phyloP scores from a whole-genome alignment of 1,139 yeast species.

The Nakaseomyces nivariensis region DNA sequence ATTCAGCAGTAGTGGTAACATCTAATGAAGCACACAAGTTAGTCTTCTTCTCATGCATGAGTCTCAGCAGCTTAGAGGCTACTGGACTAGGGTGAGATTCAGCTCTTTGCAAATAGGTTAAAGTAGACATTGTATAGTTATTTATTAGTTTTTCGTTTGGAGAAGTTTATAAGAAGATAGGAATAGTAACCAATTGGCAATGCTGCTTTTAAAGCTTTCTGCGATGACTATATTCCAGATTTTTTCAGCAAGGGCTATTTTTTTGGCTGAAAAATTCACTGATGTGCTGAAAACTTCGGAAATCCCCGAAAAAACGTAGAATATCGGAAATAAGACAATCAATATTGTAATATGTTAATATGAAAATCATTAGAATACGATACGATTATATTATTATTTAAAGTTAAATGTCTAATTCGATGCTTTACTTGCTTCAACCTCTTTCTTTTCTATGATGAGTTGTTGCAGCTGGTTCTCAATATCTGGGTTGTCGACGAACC shows the following conservation, averaged over 20 bases:
- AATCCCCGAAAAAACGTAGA: neutral
- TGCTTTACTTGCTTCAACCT: constrained; percentile 15
- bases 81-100: constrained; percentile 62
- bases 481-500: constrained; percentile 36
- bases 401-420: neutral
- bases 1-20: constrained; percentile 67
- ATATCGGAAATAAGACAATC: too few species aligned
- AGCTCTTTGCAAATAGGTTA: constrained; percentile 63
- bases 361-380: too few species aligned
- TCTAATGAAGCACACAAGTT: constrained; percentile 96
- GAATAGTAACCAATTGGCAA: too few species aligned
- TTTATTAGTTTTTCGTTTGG: neutral
- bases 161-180: too few species aligned
- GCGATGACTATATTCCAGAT: neutral
- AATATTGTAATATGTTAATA: too few species aligned
- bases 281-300: neutral
- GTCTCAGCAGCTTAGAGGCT: constrained; percentile 59
- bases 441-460: constrained; percentile 30
- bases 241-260: neutral
- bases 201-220: neutral
- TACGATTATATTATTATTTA: neutral
- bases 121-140: constrained; percentile 19
- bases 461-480: constrained; percentile 34
- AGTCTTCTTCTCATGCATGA: constrained; percentile 74
- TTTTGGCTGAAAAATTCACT: too few species aligned